Base-by-base conservation (phyloP, 805 yeast species). In the Ogataea saltuana region DNA sequence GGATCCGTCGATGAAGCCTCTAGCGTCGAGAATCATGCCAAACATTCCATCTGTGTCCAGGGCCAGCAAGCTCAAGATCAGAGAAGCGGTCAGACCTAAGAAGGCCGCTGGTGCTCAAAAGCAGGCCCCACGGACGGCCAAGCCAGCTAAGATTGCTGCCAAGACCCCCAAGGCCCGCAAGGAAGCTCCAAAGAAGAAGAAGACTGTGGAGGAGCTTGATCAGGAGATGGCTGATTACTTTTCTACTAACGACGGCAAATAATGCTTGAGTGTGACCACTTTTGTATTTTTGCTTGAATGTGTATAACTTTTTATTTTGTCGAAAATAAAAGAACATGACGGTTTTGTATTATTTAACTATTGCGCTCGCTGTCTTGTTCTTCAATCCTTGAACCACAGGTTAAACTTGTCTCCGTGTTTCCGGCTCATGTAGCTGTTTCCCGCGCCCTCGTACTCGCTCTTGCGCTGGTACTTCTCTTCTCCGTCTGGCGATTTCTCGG, bases 221-320 rank as follows among this genome's bases (percentile, higher is more conserved):
- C 96, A 90, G 64, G 98, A 91, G 72, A 91, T 93, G 99, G 85
- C 89, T 50, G 98, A 90, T 64, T 91, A 91, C 72, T 90, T 91
- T 58, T 81, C 80, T 51, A 81, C 77, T 50, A 72, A 69, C 52
- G 68, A 69, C 19, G 28, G 38, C 35, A 48, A 51, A 43, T 49
- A 20, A 30, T 22, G 20, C 9, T 25, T 7, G 9, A 10, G 10
- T 6, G 28, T 25, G 28, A 11, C 28, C 4, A 25, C 10, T 25
- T 11, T 12, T 25, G 28, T 25, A 25, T 25, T 22, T 11, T 22
- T 11, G 26, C 11, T 22, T 22, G 26, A 22, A 22, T 20, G 15
- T 18, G 38, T 11, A 8, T 11, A 22, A 22, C 7, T 22, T 18
- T 33, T 28, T 31, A 34, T 32, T 35, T 30, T 33, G 45, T 32